Conservation (phyloP, 345 rosid species). For the Eucalyptus leucophloia region DNA sequence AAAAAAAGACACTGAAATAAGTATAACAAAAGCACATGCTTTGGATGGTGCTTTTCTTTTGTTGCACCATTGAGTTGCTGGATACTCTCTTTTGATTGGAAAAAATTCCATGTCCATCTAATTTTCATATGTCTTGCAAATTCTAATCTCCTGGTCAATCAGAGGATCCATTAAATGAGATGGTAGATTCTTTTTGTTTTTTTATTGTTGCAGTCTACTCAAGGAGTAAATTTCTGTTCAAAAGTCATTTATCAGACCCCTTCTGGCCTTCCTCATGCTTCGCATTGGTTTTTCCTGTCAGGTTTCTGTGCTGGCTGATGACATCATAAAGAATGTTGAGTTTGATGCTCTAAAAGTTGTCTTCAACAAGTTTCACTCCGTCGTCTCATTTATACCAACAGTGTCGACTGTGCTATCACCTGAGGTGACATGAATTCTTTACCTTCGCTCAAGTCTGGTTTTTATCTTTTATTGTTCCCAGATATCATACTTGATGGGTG, state of each 20-base stretch:
- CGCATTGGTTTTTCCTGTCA: constrained; percentile 6
- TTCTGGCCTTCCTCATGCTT: neutral
- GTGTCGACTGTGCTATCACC: constrained; percentile 83
- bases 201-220: neutral
- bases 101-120: neutral
- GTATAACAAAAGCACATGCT: neutral
- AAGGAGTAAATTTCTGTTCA: neutral
- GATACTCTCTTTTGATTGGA: neutral
- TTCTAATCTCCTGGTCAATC: neutral
- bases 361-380: constrained; percentile 87
- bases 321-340: constrained; percentile 86
- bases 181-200: neutral
- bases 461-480: neutral
- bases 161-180: neutral
- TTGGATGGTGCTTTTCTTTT: neutral
- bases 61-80: neutral
- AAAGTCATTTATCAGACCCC: neutral
- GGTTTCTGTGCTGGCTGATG: constrained; percentile 97
- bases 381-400: constrained; percentile 67
- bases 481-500: neutral
- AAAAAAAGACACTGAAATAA: neutral
- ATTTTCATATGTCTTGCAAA: neutral
- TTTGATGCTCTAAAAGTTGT: constrained; percentile 84
- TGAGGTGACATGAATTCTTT: constrained; percentile 34
- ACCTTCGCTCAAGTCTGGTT: neutral